These are phyloP conservation scores for Hericium rajendrae DNA, from an alignment of 768 basidiomycete species.

Conservation along the genomic window DNA sequence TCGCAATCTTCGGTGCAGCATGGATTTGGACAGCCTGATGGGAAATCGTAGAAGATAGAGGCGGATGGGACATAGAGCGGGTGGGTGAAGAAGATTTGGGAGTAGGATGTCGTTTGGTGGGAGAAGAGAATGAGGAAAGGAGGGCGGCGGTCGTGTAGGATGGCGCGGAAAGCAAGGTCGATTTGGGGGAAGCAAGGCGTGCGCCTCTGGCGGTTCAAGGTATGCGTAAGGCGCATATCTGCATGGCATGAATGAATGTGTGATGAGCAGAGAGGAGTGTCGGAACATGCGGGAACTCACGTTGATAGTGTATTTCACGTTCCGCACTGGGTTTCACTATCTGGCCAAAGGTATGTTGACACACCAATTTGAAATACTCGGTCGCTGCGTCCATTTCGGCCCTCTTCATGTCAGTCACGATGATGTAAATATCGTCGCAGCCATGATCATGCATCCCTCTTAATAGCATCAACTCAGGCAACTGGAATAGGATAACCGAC, in stretches of 20 bases:
- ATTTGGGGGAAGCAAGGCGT: slow-evolving; percentile 77
- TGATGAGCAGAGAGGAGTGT: neutral
- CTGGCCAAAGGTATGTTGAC: slow-evolving; percentile 52
- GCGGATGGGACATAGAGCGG: slow-evolving; percentile 59
- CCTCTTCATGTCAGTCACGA: slow-evolving; percentile 70
- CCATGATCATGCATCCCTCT: slow-evolving; percentile 75
- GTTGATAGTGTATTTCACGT: slow-evolving; percentile 58
- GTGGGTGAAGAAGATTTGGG: slow-evolving; percentile 74
- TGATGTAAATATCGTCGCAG: slow-evolving; percentile 70
- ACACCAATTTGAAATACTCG: slow-evolving; percentile 70
- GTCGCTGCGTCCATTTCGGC: slow-evolving; percentile 77
- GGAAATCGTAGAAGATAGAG: slow-evolving; percentile 69
- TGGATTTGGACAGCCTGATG: slow-evolving; percentile 70
- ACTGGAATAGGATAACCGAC: slow-evolving; percentile 25
- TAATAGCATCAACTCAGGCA: slow-evolving; percentile 71
- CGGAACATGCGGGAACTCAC: slow-evolving; percentile 27
- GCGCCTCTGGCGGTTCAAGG: slow-evolving; percentile 57
- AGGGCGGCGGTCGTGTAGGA: slow-evolving; percentile 66
- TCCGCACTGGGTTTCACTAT: slow-evolving; percentile 59
- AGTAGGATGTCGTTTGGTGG: slow-evolving; percentile 72
- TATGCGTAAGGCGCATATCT: slow-evolving; percentile 63
- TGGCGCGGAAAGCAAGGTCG: slow-evolving; percentile 67
- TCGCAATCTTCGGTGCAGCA: slow-evolving; percentile 77
- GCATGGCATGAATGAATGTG: neutral
- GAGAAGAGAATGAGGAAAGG: slow-evolving; percentile 74